These are phyloP conservation scores for Carex cristatella DNA, from an alignment of 176 grass and related monocot species.

Conservation along the genomic window DNA sequence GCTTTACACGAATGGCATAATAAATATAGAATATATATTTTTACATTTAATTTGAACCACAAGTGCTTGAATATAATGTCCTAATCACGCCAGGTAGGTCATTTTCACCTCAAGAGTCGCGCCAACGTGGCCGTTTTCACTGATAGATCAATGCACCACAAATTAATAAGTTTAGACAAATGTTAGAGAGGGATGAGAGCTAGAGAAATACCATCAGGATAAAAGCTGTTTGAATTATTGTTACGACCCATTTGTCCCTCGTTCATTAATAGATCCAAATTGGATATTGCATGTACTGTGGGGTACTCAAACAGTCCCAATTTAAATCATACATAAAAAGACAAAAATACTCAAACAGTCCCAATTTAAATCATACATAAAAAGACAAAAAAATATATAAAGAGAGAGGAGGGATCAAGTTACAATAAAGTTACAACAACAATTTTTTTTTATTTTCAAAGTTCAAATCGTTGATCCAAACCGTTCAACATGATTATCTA, in stretches of 20 bases:
- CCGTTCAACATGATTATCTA: too few relatives aligned
- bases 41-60: constrained; percentile 17
- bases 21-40: not conserved
- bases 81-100: not conserved
- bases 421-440: too few relatives aligned
- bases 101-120: not conserved
- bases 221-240: constrained; percentile 18
- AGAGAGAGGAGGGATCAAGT: too few relatives aligned
- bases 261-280: constrained; percentile 13
- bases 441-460: too few relatives aligned
- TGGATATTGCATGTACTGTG: not conserved
- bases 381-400: too few relatives aligned
- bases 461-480: too few relatives aligned
- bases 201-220: not conserved
- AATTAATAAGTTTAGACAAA: not conserved
- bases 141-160: constrained; percentile 4
- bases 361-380: too few relatives aligned
- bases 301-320: not conserved
- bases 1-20: not conserved
- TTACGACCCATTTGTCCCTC: not conserved
- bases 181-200: not conserved
- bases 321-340: not conserved
- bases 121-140: constrained; percentile 17
- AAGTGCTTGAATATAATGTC: not conserved
- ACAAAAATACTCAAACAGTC: too few relatives aligned